Evolutionary conservation across 2,329 filamentous ascomycete species (phyloP), one percentile per base, ranked within the genome.

Genomic region (Orbilia oligospora): DNA sequence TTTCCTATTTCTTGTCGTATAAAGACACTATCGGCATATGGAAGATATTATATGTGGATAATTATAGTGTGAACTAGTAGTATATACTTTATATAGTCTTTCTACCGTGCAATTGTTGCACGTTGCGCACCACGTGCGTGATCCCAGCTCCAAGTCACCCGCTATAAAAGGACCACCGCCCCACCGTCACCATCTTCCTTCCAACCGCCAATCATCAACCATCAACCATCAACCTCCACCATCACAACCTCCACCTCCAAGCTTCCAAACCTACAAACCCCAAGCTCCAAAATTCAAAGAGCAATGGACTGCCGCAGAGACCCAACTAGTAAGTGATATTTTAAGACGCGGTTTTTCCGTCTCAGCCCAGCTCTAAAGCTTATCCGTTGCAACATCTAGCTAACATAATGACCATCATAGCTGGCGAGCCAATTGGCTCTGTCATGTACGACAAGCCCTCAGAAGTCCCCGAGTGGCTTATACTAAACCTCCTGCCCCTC

Each of bases 241-340:
- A 53, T 20, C 30, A 24, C 27, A 30, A 30, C 36, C 10, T 20
- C 44, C 44, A 20, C 9, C n/a, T 30, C 9, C n/a, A 24, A 69
- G 36, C 66, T 58, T 41, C 51, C 30, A 38, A 41, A 14, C 30
- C 53, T 1, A 56, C 36, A 38, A 38, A 38, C 6, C 8, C 36
- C 12, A n/a, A n/a, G n/a, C n/a, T n/a, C n/a, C n/a, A n/a, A n/a
- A n/a, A n/a, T n/a, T n/a, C n/a, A n/a, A n/a, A n/a, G n/a, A 49
- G 27, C 53, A 58, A 76, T 76, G 72, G 66, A 76, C 27, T 66
- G 72, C 30, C 56, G 70, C 9, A 30, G 41, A 61, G 61, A 71
- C 20, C 24, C 48, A 8, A 73, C 20, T 22, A 76, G 72, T 76
- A 71, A 76, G 51, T 65, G 16, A 33, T 14, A 24, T 18, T 48